A percentile compares a stretch with the other conserved stretches of the same genome.
phyloP scores from a whole-genome alignment of 306 rosid genomes.

The Lablab purpureus region DNA sequence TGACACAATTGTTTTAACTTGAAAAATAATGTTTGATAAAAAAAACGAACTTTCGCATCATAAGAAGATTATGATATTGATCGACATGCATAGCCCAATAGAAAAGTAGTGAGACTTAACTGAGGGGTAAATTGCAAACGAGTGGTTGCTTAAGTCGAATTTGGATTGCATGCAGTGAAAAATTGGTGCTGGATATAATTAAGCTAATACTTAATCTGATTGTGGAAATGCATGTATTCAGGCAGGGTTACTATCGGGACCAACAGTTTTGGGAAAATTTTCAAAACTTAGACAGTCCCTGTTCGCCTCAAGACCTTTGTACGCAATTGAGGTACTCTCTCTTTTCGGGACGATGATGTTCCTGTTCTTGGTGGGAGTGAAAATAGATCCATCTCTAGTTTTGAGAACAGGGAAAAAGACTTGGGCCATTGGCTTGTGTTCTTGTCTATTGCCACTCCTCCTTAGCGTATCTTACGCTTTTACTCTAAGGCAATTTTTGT shows the following conservation, averaged over 20 bases:
- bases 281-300: neutral
- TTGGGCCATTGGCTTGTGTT: slow-evolving; percentile 48
- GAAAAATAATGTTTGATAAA: no score
- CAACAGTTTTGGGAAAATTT: slow-evolving; percentile 52
- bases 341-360: slow-evolving; percentile 57
- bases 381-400: slow-evolving; percentile 48
- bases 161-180: neutral
- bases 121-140: neutral
- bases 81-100: neutral
- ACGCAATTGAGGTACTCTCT: slow-evolving; percentile 53
- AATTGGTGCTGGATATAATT: neutral
- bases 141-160: neutral
- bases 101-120: no score
- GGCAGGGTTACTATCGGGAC: slow-evolving; percentile 62
- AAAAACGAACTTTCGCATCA: neutral
- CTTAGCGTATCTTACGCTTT: neutral
- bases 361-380: slow-evolving; percentile 63
- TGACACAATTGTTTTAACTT: no score
- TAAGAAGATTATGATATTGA: no score
- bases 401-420: slow-evolving; percentile 54
- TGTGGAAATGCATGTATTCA: slow-evolving; percentile 35
- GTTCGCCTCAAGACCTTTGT: slow-evolving; percentile 28
- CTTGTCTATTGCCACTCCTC: slow-evolving; percentile 33
- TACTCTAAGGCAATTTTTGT: neutral
- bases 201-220: neutral